phyloP scores from a whole-genome alignment of 2,329 filamentous ascomycete species.

The Cladosporium oxysporum region DNA sequence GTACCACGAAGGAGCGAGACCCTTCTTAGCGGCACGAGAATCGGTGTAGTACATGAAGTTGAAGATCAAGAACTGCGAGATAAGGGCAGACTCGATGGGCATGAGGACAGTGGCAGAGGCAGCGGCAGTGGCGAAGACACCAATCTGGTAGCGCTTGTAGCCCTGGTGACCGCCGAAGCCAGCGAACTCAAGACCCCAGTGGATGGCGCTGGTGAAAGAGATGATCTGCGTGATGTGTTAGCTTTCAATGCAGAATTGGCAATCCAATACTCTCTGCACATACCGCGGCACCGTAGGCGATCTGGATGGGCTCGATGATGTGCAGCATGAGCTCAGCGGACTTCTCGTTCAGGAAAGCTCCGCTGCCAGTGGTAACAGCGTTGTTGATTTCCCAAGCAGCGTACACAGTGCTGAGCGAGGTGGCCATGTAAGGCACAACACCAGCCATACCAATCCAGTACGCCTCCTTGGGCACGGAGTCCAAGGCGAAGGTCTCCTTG shows the following conservation, averaged over 20 bases:
- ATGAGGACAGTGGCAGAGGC: slow-evolving; percentile 90
- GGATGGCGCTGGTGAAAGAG: slow-evolving; percentile 89
- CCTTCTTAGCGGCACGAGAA: slow-evolving; percentile 67
- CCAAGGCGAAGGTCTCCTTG: slow-evolving; percentile 51
- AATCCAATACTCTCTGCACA: slow-evolving; percentile 32
- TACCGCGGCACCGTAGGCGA: slow-evolving; percentile 86
- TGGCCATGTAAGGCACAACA: slow-evolving; percentile 69
- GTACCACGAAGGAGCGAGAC: slow-evolving; percentile 86
- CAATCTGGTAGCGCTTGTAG: slow-evolving; percentile 79
- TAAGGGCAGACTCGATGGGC: slow-evolving; percentile 81
- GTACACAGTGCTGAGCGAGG: slow-evolving; percentile 78
- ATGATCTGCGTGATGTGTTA: slow-evolving; percentile 62
- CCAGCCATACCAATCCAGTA: slow-evolving; percentile 54
- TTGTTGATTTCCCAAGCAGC: slow-evolving; percentile 82
- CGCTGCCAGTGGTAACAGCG: slow-evolving; percentile 59
- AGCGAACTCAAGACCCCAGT: slow-evolving; percentile 89
- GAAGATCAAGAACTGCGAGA: slow-evolving; percentile 82
- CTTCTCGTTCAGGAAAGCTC: slow-evolving; percentile 67
- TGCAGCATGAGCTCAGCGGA: slow-evolving; percentile 72
- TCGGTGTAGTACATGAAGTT: slow-evolving; percentile 85
- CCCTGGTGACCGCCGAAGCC: slow-evolving; percentile 67
- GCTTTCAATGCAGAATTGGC: background rate
- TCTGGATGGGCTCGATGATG: slow-evolving; percentile 80
- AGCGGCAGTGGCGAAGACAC: slow-evolving; percentile 73
- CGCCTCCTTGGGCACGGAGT: slow-evolving; percentile 50